Conservation (phyloP, 495 filamentous ascomycete species). For the Bryoglossum gracile region DNA sequence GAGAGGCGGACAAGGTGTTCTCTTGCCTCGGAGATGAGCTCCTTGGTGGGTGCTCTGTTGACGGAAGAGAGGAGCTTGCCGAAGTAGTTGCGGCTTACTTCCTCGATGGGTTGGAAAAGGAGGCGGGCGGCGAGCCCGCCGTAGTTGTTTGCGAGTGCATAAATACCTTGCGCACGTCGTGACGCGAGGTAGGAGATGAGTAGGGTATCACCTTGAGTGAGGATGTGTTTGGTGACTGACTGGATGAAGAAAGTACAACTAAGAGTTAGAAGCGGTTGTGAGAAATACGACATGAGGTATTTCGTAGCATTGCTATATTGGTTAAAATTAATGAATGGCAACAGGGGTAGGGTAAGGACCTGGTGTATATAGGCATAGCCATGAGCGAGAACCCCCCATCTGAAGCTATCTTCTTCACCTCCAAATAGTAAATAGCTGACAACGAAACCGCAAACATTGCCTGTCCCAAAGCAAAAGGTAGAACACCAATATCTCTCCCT, state of each 20-base stretch:
- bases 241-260: conserved; percentile 79
- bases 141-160: conserved; percentile 90
- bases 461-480: conserved; percentile 89
- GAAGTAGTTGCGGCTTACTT: conserved; percentile 81
- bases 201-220: conserved; percentile 90
- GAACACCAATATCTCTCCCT: conserved; percentile 52
- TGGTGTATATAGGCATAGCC: conserved; percentile 21
- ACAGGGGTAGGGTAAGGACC: conserved; percentile 8
- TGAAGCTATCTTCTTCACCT: conserved; percentile 36
- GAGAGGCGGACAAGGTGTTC: conserved; percentile 46
- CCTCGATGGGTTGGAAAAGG: conserved; percentile 91
- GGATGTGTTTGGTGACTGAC: conserved; percentile 77
- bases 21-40: conserved; percentile 30
- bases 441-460: conserved; percentile 64
- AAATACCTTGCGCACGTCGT: conserved; percentile 79
- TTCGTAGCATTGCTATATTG: conserved; percentile 8
- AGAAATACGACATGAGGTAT: conserved; percentile 58
- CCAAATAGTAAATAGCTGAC: conserved; percentile 55
- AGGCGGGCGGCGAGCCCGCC: conserved; percentile 84
- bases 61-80: conserved; percentile 53
- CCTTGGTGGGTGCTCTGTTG: conserved; percentile 6
- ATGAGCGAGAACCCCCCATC: conserved; percentile 51
- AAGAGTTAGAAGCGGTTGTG: conserved; percentile 55
- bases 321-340: neutral
- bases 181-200: conserved; percentile 71